Base-by-base conservation (phyloP, 257 asterid genomes). In the Marsdenia floribunda region DNA sequence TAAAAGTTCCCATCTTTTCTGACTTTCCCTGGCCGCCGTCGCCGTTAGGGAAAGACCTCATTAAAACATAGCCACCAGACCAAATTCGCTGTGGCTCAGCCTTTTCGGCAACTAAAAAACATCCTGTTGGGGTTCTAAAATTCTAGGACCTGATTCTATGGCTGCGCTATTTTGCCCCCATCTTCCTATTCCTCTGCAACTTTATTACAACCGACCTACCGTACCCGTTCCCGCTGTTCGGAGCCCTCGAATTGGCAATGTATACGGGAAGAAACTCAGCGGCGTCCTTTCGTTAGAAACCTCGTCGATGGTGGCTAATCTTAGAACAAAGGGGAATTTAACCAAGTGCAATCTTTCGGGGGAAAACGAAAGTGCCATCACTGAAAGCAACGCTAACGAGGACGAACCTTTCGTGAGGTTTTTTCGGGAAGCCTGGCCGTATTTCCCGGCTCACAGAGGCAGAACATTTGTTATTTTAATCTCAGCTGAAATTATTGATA, bases 361-460 rank as follows among this genome's bases (percentile, higher is more conserved):
- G 70, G 92, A 84, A 76, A 70, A 77, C 38, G 93, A 90, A 65
- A 82, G 77, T 55, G 79, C 82, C 49, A 68, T 60, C 42, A 83
- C 85, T n/a, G 80, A 54, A 54, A 67, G 60, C 73, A 67, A 66
- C 6, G 78, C 22, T 1, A 70, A 80, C 4, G 87, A 90, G 70
- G 97, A 91, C 73, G 97, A 89, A 80, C 82, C 84, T 37, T 95
- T 95, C 76, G 97, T 95, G 76, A 78, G 82, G 16, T 95, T 93
- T 83, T 95, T 92, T 50, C 86, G 96, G 61, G 98, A 90, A 83
- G 84, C 98, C 2, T 92, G 97, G 96, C 98, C 98, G 6, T 92
- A 95, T 77, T 86, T 92, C 75, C 85, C 79, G 77, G 96, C 99
- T 19, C 98, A 90, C 81, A 83, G 98, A 67, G 98, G 99, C 73